These are phyloP conservation scores for Stephania yunnanensis DNA, from an alignment of 164 flowering plant genomes.

Conservation along the genomic window DNA sequence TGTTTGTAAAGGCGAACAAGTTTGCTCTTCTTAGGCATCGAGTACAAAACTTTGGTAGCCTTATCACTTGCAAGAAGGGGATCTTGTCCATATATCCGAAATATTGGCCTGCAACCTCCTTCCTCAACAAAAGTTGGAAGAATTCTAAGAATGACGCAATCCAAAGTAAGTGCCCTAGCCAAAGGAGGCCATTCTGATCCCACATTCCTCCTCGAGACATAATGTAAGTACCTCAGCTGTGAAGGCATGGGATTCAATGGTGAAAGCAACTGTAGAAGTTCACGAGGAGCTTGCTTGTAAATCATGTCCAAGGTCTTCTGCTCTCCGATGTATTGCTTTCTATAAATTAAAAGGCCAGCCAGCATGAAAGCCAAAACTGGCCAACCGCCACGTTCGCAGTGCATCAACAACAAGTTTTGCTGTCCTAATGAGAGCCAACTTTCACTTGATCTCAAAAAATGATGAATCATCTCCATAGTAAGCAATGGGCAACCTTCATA, in stretches of 20 bases:
- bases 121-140: conserved; percentile 70
- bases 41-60: conserved; percentile 56
- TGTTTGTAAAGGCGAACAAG: conserved; percentile 60
- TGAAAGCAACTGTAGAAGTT: conserved; percentile 67
- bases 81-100: conserved; percentile 86
- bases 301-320: conserved; percentile 90
- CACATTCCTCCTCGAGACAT: conserved; percentile 82
- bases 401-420: conserved; percentile 77
- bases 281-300: conserved; percentile 84
- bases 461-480: conserved; percentile 79
- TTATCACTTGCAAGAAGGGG: conserved; percentile 48
- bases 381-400: conserved; percentile 95
- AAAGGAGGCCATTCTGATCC: conserved; percentile 87
- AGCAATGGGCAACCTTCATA: conserved; percentile 86
- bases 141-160: conserved; percentile 70
- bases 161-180: conserved; percentile 77
- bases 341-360: conserved; percentile 76
- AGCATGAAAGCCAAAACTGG: conserved; percentile 91
- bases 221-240: conserved; percentile 84
- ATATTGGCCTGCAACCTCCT: conserved; percentile 78
- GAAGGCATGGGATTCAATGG: conserved; percentile 87
- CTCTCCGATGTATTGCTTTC: conserved; percentile 80
- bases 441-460: conserved; percentile 79
- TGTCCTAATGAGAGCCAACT: conserved; percentile 88
- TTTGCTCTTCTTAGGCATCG: conserved; percentile 59